Conservation (phyloP, 768 basidiomycete species). For the Lactarius deliciosus region DNA sequence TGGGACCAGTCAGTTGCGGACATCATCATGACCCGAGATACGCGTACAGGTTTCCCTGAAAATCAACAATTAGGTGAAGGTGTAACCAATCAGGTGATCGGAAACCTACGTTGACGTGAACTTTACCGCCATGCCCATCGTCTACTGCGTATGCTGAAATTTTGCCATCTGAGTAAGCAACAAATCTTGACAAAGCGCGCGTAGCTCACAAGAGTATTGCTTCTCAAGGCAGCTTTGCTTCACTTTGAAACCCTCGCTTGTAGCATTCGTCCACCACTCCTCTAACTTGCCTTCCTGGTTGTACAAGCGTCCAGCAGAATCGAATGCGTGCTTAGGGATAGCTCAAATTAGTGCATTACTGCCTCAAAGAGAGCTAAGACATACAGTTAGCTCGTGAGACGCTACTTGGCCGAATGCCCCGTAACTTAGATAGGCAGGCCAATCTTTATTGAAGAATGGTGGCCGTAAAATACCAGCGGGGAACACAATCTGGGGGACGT, state of each 20-base stretch:
- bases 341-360: not conserved
- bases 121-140: constrained; percentile 79
- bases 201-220: constrained; percentile 74
- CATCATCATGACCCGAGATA: not conserved
- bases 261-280: constrained; percentile 92
- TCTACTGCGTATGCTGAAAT: constrained; percentile 71
- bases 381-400: constrained; percentile 85
- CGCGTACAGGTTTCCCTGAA: constrained; percentile 72
- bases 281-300: constrained; percentile 86
- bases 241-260: constrained; percentile 77
- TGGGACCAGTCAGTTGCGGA: constrained; percentile 32
- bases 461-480: constrained; percentile 94
- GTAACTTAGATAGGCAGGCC: constrained; percentile 89
- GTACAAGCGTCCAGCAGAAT: constrained; percentile 86
- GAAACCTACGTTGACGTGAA: constrained; percentile 80
- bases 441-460: constrained; percentile 83
- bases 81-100: constrained; percentile 8
- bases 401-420: constrained; percentile 93
- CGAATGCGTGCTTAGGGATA: constrained; percentile 73
- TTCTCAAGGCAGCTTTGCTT: constrained; percentile 87
- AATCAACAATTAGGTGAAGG: constrained; percentile 12
- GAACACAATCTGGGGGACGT: constrained; percentile 76
- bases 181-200: not conserved
- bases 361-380: constrained; percentile 29
- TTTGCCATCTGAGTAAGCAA: not conserved